Evolutionary conservation across 768 basidiomycete genomes (phyloP).

Genomic region (Roridomyces roridus): DNA sequence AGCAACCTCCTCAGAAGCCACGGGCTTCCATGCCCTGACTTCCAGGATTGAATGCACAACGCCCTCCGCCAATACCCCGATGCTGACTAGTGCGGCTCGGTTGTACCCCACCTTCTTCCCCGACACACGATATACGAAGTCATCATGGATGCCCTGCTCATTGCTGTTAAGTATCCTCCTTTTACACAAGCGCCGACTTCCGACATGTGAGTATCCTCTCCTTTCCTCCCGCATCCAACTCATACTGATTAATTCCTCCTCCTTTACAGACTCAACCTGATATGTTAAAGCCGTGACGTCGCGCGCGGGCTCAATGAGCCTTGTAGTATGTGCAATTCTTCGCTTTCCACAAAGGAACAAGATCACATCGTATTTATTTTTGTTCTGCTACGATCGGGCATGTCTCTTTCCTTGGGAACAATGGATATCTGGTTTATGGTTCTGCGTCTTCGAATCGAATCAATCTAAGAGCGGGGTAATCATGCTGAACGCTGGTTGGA

Average conservation of each 20-base stretch:
- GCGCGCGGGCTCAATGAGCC: too few species aligned
- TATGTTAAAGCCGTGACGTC: conserved; percentile 27
- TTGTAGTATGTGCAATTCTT: too few species aligned
- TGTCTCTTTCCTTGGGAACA: too few species aligned
- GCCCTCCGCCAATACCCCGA: too few species aligned
- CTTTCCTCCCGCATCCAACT: background rate
- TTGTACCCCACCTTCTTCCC: background rate
- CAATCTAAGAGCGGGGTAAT: too few species aligned
- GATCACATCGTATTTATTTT: too few species aligned
- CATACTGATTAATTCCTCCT: conserved; percentile 4
- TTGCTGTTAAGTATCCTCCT: conserved; percentile 13
- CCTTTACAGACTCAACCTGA: conserved; percentile 18
- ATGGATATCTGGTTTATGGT: too few species aligned
- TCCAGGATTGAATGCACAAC: conserved; percentile 30
- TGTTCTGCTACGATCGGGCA: too few species aligned
- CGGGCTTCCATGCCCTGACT: conserved; percentile 50
- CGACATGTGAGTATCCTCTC: conserved; percentile 24
- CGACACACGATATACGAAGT: conserved; percentile 11
- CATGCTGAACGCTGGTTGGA: too few species aligned
- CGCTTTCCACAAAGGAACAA: too few species aligned
- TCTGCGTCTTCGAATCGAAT: too few species aligned
- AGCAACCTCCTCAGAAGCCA: conserved; percentile 55
- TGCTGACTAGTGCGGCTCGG: too few species aligned
- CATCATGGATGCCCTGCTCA: conserved; percentile 21
- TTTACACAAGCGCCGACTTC: conserved; percentile 23